phyloP scores from a whole-genome alignment of 176 grass and related monocot genomes.

The Themeda triandra region DNA sequence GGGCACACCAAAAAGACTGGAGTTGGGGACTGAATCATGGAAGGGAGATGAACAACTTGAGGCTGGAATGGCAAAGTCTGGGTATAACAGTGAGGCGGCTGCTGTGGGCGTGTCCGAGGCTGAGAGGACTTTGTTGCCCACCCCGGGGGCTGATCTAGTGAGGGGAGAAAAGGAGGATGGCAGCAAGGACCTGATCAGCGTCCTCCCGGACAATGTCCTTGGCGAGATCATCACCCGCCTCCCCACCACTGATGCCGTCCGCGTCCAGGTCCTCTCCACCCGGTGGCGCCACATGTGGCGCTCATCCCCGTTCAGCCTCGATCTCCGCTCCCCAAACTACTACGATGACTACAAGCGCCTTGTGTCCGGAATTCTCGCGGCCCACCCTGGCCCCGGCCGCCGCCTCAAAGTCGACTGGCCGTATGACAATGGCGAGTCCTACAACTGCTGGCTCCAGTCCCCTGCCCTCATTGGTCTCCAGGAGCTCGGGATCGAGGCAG shows the following conservation, averaged over 20 bases:
- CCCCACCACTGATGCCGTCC: background rate
- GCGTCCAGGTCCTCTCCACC: background rate
- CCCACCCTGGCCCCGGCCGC: background rate
- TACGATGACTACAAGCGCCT: too few relatives aligned
- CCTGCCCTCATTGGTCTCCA: background rate
- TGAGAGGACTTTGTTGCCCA: too few relatives aligned
- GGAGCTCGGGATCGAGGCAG: background rate
- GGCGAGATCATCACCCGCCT: constrained; percentile 6
- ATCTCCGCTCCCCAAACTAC: background rate
- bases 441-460: background rate
- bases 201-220: background rate
- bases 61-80: too few relatives aligned
- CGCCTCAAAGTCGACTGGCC: background rate
- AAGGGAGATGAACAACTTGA: too few relatives aligned
- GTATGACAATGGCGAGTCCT: background rate
- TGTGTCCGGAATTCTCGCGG: background rate
- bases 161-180: background rate
- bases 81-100: too few relatives aligned
- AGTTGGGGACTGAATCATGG: too few relatives aligned
- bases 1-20: too few relatives aligned
- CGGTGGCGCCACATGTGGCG: too few relatives aligned
- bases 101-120: too few relatives aligned
- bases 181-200: background rate
- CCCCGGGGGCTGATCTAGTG: too few relatives aligned
- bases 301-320: background rate